Percentiles rank a stretch among this genome's conserved stretches.
Evolutionary conservation across 352 stramenopile genomes (phyloP).

Genomic region (Pseudoperonospora humuli): DNA sequence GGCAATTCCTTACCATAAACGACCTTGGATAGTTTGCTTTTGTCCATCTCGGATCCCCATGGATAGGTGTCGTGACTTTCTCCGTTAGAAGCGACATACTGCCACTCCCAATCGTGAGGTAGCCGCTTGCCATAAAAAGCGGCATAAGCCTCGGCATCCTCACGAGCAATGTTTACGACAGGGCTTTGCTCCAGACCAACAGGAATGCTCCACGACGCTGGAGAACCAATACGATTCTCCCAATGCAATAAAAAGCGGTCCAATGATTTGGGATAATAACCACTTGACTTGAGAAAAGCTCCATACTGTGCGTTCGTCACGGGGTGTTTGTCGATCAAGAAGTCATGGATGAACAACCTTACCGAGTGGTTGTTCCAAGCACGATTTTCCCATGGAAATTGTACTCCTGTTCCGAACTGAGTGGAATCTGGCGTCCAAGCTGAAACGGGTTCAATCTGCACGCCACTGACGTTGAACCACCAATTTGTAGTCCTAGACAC

Average conservation of each 20-base stretch:
- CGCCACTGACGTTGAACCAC: slow-evolving; percentile 76
- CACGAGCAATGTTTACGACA: slow-evolving; percentile 65
- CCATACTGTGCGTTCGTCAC: slow-evolving; percentile 73
- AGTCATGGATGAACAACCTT: slow-evolving; percentile 54
- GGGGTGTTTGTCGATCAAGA: slow-evolving; percentile 61
- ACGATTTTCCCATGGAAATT: slow-evolving; percentile 76
- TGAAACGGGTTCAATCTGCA: slow-evolving; percentile 73
- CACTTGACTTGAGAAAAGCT: slow-evolving; percentile 42
- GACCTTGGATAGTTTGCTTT: slow-evolving; percentile 18
- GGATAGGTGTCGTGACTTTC: slow-evolving; percentile 47
- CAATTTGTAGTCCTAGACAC: slow-evolving; percentile 41
- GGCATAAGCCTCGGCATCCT: slow-evolving; percentile 67
- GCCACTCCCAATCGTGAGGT: slow-evolving; percentile 81
- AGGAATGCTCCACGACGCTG: slow-evolving; percentile 43
- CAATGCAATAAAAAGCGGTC: slow-evolving; percentile 72
- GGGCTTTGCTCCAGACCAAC: slow-evolving; percentile 39
- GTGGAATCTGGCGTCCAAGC: slow-evolving; percentile 55
- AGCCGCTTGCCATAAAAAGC: slow-evolving; percentile 66
- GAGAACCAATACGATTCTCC: slow-evolving; percentile 32
- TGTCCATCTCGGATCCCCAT: slow-evolving; percentile 41
- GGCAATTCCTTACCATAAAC: slow-evolving; percentile 32
- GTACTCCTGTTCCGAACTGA: slow-evolving; percentile 61
- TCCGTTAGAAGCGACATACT: slow-evolving; percentile 77
- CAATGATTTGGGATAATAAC: slow-evolving; percentile 46
- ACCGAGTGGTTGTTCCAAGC: slow-evolving; percentile 76